Percentiles rank a stretch among this genome's conserved stretches.
phyloP scores from a whole-genome alignment of 2,329 filamentous ascomycete genomes.

The Conoideocrella luteorostrata region DNA sequence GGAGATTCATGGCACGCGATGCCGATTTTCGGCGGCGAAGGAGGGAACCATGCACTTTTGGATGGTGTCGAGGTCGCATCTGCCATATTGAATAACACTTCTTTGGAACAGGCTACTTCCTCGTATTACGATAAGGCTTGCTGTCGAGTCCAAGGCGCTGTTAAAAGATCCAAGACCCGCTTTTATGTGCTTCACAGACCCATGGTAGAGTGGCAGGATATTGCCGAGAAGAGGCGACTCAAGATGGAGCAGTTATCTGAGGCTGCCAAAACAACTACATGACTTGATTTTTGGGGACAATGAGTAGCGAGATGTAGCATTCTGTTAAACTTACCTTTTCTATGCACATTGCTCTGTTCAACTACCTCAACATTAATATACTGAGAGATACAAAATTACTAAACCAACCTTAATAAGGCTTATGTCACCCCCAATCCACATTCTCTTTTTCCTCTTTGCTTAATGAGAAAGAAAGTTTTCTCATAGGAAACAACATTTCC shows the following conservation, averaged over 20 bases:
- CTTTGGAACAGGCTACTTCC: background rate
- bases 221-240: background rate
- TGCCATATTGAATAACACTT: background rate
- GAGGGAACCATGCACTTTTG: conserved; percentile 1
- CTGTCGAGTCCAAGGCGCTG: background rate
- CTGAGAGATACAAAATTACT: no score
- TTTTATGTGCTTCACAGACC: conserved; percentile 1
- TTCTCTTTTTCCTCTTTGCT: no score
- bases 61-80: background rate
- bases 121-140: background rate
- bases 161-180: background rate
- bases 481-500: no score
- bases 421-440: no score
- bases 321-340: no score
- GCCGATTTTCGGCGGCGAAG: background rate
- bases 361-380: no score
- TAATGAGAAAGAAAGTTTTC: no score
- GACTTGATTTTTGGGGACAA: no score
- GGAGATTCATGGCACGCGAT: conserved; percentile 1
- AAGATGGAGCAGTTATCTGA: background rate
- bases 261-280: no score
- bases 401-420: no score
- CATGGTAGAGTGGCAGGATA: background rate
- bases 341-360: no score
- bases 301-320: no score